Base-by-base conservation (phyloP, 352 stramenopile genomes). In the Globisporangium viniferum region DNA sequence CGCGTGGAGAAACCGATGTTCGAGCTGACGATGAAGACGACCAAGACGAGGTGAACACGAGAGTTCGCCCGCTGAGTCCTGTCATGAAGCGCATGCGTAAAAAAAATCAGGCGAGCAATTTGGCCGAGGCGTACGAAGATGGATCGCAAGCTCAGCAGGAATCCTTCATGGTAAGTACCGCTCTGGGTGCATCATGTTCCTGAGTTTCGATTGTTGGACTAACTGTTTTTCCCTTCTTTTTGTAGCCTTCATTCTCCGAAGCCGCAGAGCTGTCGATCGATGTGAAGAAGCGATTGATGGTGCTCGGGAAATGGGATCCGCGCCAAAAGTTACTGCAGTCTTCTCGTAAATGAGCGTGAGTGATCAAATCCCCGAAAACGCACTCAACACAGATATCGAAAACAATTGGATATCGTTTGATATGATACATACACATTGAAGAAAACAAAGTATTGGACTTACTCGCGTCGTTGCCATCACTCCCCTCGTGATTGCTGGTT, bases 231-330 rank as follows among this genome's bases (percentile, higher is more conserved):
- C 27, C 2, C 5, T 35, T 29, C 3, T 58, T 44, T 18, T 10
- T 22, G 24, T 59, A 66, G 57, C 73, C 64, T 0, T 65, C 72
- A 14, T 56, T 91, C 14, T 62, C 71, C 8, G 83, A 91, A 7
- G 78, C 79, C 2, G 76, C 77, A 22, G 67, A 75, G 57, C 76
- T 91, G 22, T 82, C 81, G 0, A 73, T 89, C 8, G 72, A 81
- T 14, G 81, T 91, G 46, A 88, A 86, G 66, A 88, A 88, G 71
- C 79, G 83, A 7, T 57, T 89, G 18, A 39, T 86, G 4, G 59
- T 89, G 33, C 73, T 89, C 14, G 78, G 82, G 15, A 80, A 82
- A 58, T 88, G 81, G 79, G 41, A 69, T 20, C 51, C 65, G 31
- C 39, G 29, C 5, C 56, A 70, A 31, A 62, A 31, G 55, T 55